Conservation (phyloP, 257 asterid genomes). For the Avicennia marina region DNA sequence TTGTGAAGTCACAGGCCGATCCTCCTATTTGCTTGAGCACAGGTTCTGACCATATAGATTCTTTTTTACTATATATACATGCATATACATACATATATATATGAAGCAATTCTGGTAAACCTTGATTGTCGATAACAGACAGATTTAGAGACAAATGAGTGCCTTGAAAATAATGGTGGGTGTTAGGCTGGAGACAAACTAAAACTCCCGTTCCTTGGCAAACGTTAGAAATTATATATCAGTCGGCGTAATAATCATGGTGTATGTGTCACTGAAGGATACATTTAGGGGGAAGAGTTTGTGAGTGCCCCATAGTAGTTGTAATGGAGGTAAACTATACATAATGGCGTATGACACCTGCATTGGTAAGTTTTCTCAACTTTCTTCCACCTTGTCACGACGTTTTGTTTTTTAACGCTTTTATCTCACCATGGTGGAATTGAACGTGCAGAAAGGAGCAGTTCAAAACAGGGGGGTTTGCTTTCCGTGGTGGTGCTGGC, state of each 20-base stretch:
- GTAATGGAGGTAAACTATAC: slow-evolving; percentile 63
- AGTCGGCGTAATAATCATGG: not conserved
- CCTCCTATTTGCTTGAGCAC: slow-evolving; percentile 72
- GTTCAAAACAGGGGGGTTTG: slow-evolving; percentile 48
- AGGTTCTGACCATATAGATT: slow-evolving; percentile 34
- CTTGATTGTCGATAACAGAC: not conserved
- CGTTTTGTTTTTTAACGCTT: not conserved
- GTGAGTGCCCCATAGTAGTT: slow-evolving; percentile 72
- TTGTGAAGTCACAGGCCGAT: slow-evolving; percentile 83
- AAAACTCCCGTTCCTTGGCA: not conserved
- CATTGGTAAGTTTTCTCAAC: slow-evolving; percentile 42
- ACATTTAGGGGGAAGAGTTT: slow-evolving; percentile 89
- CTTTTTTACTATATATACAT: not conserved
- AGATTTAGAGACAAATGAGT: slow-evolving; percentile 73
- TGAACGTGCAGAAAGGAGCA: slow-evolving; percentile 55
- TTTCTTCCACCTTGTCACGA: not conserved
- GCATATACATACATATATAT: not conserved
- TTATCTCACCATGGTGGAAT: too few relatives aligned
- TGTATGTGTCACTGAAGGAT: slow-evolving; percentile 39
- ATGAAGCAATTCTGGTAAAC: not conserved
- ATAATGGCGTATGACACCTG: slow-evolving; percentile 79
- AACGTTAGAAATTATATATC: too few relatives aligned
- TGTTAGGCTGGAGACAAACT: too few relatives aligned
- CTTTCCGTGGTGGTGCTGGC: slow-evolving; percentile 50
- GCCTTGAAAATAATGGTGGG: slow-evolving; percentile 29